Conservation (phyloP, 441 rosid genomes). For the Erodium chrysanthum region DNA sequence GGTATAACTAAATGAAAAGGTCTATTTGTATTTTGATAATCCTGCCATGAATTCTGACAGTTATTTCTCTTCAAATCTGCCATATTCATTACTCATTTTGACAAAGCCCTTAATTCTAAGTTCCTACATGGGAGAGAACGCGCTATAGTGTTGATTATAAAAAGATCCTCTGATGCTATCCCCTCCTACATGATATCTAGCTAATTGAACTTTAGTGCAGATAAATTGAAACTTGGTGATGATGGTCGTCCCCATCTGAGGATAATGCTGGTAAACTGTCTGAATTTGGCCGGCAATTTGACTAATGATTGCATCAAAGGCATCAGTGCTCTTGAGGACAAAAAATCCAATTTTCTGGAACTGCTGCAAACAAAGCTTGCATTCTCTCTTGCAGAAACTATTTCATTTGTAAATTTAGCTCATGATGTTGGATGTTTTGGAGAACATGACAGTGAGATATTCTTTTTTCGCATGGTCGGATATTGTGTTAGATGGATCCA, state of each 20-base stretch:
- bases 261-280: slow-evolving; percentile 44
- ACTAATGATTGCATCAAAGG: slow-evolving; percentile 53
- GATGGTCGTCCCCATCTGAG: slow-evolving; percentile 36
- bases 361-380: slow-evolving; percentile 75
- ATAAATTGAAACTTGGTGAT: slow-evolving; percentile 27
- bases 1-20: too few species aligned
- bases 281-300: slow-evolving; percentile 45
- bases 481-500: slow-evolving; percentile 36
- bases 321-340: slow-evolving; percentile 45
- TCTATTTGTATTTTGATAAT: too few species aligned
- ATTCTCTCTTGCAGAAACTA: slow-evolving; percentile 61
- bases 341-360: slow-evolving; percentile 42
- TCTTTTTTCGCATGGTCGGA: slow-evolving; percentile 33
- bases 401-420: slow-evolving; percentile 57
- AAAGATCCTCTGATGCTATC: too few species aligned
- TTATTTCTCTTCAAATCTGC: too few species aligned
- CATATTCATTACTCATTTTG: too few species aligned
- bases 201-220: slow-evolving; percentile 29
- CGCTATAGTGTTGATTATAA: too few species aligned
- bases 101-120: too few species aligned
- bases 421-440: slow-evolving; percentile 33
- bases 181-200: too few species aligned
- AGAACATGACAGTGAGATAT: slow-evolving; percentile 27
- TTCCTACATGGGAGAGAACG: too few species aligned
- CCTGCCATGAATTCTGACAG: too few species aligned